These are phyloP conservation scores for Dendryphion nanum DNA, from an alignment of 2,329 filamentous ascomycete species.

Conservation along the genomic window DNA sequence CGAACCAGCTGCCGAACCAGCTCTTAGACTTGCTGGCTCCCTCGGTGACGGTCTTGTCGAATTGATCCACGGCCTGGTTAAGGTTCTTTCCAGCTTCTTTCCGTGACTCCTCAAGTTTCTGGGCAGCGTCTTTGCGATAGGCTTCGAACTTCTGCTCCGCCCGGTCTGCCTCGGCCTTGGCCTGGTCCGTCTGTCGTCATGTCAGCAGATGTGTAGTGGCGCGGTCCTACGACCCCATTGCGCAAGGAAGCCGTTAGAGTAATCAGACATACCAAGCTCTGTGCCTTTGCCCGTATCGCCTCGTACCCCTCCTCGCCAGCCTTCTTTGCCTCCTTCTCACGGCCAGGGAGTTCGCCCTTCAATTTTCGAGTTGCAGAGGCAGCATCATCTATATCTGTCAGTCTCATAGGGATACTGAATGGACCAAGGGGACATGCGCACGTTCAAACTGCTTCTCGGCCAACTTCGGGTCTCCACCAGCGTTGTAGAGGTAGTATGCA, in stretches of 20 bases:
- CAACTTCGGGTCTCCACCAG: slow-evolving; percentile 75
- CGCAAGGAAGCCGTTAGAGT: not conserved
- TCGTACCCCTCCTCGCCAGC: slow-evolving; percentile 54
- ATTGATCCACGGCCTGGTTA: slow-evolving; percentile 64
- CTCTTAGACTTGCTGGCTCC: slow-evolving; percentile 79
- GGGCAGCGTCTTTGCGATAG: slow-evolving; percentile 57
- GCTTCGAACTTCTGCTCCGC: slow-evolving; percentile 60
- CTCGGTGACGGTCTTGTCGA: slow-evolving; percentile 79
- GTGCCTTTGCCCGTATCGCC: slow-evolving; percentile 47
- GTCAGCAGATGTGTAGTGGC: not conserved
- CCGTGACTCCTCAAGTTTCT: slow-evolving; percentile 60
- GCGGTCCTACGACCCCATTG: no score
- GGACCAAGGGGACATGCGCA: slow-evolving; percentile 46
- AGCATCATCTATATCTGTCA: slow-evolving; percentile 65
- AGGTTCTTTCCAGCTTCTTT: slow-evolving; percentile 60
- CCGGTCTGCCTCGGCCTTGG: slow-evolving; percentile 55
- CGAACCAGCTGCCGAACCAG: slow-evolving; percentile 83
- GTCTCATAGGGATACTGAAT: not conserved
- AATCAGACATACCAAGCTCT: slow-evolving; percentile 25
- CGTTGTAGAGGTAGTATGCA: slow-evolving; percentile 86
- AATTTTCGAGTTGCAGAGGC: slow-evolving; percentile 66
- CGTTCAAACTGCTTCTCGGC: slow-evolving; percentile 87
- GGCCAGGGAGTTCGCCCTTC: slow-evolving; percentile 64
- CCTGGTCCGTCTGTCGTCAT: slow-evolving; percentile 21
- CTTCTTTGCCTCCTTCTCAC: slow-evolving; percentile 62